Evolutionary conservation across 148 eudicot genomes (phyloP), one percentile per base, ranked within the genome.

Genomic region (Simmondsia chinensis): DNA sequence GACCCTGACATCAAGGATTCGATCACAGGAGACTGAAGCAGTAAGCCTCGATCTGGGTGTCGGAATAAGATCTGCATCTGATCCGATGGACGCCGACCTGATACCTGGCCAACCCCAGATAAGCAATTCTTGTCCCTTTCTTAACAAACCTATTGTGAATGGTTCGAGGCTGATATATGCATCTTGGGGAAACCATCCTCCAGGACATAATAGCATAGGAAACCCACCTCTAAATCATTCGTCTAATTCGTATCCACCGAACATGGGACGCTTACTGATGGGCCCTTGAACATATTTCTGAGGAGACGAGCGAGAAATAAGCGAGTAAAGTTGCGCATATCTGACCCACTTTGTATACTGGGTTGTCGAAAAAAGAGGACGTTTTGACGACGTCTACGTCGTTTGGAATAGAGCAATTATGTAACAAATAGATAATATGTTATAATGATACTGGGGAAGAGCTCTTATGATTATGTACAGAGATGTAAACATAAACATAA

Each of bases 1-100:
- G 2, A 56, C 43, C 48, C 52, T 54, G 31, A 48, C 51, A 26
- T 63, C 80, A 6, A 53, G 73, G 43, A 52, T 67, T 8, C 60
- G 75, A 56, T 41, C 82, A 42, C 80, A 68, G 37, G 78, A 76
- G 20, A 47, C 46, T 29, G 71, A 75, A 23, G 47, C 71, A 6
- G 64, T 89, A 23, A 75, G 97, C 60, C 95, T 89, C 11, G 82
- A 81, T 69, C 95, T 89, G 10, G 93, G 83, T 20, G 95, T 89
- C 20, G 97, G 97, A 20, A 69, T 72, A 18, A 68, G 57, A 45
- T 45, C 72, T 17, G 54, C 30, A 13, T 38, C 78, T 34, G 82
- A 53, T 39, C 69, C 36, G 6, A 52, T 59, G 60, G 67, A 63
- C 36, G 60, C 50, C 25, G 73, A 46, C 33, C 38, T 56, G 15